A percentile compares a stretch with the other conserved stretches of the same genome.
These are phyloP conservation scores for Claviceps paspali DNA, from an alignment of 2,329 filamentous ascomycete genomes.

Conservation along the genomic window DNA sequence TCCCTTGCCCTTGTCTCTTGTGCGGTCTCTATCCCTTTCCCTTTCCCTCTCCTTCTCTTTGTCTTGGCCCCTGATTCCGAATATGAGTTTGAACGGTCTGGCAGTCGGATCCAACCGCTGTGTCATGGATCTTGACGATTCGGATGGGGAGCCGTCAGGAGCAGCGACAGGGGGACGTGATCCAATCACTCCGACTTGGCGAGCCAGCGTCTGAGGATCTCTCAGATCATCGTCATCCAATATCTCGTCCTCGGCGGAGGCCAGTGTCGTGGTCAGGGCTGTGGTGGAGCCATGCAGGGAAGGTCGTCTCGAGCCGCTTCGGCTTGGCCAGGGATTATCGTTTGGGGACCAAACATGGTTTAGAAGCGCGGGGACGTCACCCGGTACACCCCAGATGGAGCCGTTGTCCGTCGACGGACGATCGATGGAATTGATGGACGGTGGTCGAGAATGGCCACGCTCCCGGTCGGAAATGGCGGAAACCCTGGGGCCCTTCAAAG, in stretches of 20 bases:
- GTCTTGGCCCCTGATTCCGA: constrained; percentile 27
- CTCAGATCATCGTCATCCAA: constrained; percentile 41
- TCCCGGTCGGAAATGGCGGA: constrained; percentile 38
- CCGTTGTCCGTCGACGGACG: constrained; percentile 66
- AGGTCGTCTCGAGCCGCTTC: constrained; percentile 64
- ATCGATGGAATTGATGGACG: constrained; percentile 53
- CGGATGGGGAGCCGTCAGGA: neutral
- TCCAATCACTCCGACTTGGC: constrained; percentile 59
- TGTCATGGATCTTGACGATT: constrained; percentile 26
- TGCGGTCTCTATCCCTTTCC: constrained; percentile 14
- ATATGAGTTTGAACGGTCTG: constrained; percentile 70
- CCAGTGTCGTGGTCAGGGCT: constrained; percentile 42
- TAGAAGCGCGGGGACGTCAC: constrained; percentile 31
- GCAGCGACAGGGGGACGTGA: constrained; percentile 44
- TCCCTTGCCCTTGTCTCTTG: constrained; percentile 24
- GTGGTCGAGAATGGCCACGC: constrained; percentile 46
- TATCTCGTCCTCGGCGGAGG: constrained; percentile 50
- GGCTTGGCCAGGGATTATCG: constrained; percentile 36
- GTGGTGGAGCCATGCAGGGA: constrained; percentile 66
- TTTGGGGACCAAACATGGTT: constrained; percentile 49
- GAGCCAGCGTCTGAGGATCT: constrained; percentile 36
- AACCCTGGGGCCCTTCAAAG: constrained; percentile 34
- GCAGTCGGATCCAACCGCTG: constrained; percentile 72
- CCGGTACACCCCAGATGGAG: constrained; percentile 52
- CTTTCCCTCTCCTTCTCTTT: constrained; percentile 15